Conservation (phyloP, 106 monocot genomes). For the Dendrobium nobile region DNA sequence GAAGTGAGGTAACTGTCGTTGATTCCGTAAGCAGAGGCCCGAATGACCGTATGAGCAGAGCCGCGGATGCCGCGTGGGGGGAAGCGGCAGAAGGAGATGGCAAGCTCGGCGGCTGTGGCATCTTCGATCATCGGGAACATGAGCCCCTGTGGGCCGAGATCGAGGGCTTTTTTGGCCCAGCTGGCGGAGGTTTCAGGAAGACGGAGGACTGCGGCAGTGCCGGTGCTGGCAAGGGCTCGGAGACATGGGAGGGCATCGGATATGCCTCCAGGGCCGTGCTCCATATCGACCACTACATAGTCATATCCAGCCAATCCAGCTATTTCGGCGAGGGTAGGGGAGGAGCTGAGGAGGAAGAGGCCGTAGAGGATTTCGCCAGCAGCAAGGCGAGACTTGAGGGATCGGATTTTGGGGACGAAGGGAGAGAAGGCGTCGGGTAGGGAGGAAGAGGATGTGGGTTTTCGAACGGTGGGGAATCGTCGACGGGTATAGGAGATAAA, state of each 20-base stretch:
- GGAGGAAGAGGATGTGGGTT: conserved; percentile 7
- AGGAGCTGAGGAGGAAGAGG: conserved; percentile 73
- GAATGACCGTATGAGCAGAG: conserved; percentile 66
- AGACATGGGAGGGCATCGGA: conserved; percentile 58
- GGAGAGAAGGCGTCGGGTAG: conserved; percentile 2
- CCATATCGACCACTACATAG: conserved; percentile 82
- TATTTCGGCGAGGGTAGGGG: conserved; percentile 87
- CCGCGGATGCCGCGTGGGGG: conserved; percentile 83
- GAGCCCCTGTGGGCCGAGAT: conserved; percentile 78
- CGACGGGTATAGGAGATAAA: background rate
- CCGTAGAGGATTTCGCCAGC: conserved; percentile 74
- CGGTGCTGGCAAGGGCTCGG: conserved; percentile 54
- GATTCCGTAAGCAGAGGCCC: conserved; percentile 75
- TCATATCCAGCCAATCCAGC: conserved; percentile 87
- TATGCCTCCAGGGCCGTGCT: conserved; percentile 79
- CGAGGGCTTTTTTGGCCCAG: conserved; percentile 90
- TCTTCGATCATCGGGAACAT: conserved; percentile 72
- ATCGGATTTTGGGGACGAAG: background rate
- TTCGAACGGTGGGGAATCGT: background rate
- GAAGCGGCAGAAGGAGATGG: conserved; percentile 65
- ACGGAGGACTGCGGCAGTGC: conserved; percentile 61
- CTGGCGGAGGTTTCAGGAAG: conserved; percentile 56
- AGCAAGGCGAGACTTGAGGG: conserved; percentile 70
- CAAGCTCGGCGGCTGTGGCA: conserved; percentile 34
- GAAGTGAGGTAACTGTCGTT: conserved; percentile 68